Conservation (phyloP, 331 rosid genomes). For the Acacia pycnantha region DNA sequence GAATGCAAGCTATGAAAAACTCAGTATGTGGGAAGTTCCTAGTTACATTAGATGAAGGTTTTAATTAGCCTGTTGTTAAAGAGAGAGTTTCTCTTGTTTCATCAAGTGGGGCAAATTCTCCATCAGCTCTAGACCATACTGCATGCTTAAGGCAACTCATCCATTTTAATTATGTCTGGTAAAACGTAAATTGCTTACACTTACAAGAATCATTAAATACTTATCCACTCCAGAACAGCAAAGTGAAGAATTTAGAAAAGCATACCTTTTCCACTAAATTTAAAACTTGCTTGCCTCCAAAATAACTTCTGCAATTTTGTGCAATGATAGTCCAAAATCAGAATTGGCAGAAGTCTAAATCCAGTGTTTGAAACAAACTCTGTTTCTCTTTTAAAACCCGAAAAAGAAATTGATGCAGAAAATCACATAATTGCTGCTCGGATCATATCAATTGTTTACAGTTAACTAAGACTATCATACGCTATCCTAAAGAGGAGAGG, state of each 20-base stretch:
- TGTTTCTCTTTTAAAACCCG: neutral
- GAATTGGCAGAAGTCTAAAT: conserved; percentile 13
- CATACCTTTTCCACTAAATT: conserved; percentile 53
- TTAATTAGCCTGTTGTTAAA: neutral
- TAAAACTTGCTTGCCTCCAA: conserved; percentile 72
- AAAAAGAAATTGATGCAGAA: neutral
- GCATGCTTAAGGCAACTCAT: conserved; percentile 23
- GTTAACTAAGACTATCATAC: conserved; percentile 3
- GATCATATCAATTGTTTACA: neutral
- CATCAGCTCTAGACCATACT: conserved; percentile 26
- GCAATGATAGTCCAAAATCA: conserved; percentile 26
- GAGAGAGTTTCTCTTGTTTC: conserved; percentile 18
- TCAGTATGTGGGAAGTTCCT: neutral
- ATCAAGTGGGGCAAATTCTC: conserved; percentile 5
- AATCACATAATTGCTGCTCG: neutral
- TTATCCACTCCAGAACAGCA: conserved; percentile 16
- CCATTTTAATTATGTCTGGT: neutral
- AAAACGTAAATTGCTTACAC: conserved; percentile 13
- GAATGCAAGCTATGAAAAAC: neutral
- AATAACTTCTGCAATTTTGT: conserved; percentile 62
- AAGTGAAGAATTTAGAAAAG: neutral
- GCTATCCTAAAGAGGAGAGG: conserved; percentile 1
- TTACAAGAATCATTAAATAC: conserved; percentile 13
- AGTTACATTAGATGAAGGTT: conserved; percentile 8
- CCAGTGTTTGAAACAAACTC: neutral